These are phyloP conservation scores for Trichosporon faecale DNA, from an alignment of 1,284 basidiomycete species.

Conservation along the genomic window DNA sequence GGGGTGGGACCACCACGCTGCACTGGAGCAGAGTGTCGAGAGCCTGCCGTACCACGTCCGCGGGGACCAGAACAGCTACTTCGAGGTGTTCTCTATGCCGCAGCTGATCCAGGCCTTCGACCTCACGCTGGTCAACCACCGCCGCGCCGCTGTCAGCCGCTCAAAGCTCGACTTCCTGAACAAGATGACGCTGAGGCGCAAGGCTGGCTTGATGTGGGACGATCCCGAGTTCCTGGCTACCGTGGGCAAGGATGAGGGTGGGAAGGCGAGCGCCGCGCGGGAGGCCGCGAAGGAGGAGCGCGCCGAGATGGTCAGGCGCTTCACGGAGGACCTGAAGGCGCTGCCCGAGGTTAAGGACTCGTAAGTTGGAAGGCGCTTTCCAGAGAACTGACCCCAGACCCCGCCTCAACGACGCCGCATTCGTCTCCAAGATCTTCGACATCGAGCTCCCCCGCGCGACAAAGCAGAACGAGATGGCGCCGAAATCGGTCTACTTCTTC, in stretches of 20 bases:
- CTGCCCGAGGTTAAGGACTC: slow-evolving; percentile 32
- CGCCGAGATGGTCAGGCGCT: slow-evolving; percentile 33
- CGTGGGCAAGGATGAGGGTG: slow-evolving; percentile 21
- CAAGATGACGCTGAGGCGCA: slow-evolving; percentile 48
- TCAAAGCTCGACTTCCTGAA: slow-evolving; percentile 50
- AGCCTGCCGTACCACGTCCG: slow-evolving; percentile 43
- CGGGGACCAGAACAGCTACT: slow-evolving; percentile 37
- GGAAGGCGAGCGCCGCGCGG: not conserved
- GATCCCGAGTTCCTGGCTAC: slow-evolving; percentile 46
- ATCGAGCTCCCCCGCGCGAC: slow-evolving; percentile 71
- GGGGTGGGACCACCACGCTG: slow-evolving; percentile 71
- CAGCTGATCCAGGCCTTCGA: slow-evolving; percentile 45
- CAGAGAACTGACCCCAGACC: not conserved
- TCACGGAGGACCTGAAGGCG: slow-evolving; percentile 39
- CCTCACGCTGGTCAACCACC: slow-evolving; percentile 39
- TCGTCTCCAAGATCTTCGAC: slow-evolving; percentile 85
- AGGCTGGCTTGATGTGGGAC: slow-evolving; percentile 37
- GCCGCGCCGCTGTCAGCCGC: slow-evolving; percentile 45
- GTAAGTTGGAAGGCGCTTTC: too few relatives aligned
- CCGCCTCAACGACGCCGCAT: slow-evolving; percentile 59
- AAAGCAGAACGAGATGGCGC: slow-evolving; percentile 66
- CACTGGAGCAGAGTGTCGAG: slow-evolving; percentile 22
- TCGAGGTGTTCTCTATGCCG: slow-evolving; percentile 44
- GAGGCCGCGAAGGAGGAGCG: slow-evolving; percentile 19
- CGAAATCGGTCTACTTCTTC: slow-evolving; percentile 71